Percentiles rank a stretch among this genome's conserved stretches.
These are phyloP conservation scores for Sutorius eximius DNA, from an alignment of 1,284 basidiomycete species.

Conservation along the genomic window DNA sequence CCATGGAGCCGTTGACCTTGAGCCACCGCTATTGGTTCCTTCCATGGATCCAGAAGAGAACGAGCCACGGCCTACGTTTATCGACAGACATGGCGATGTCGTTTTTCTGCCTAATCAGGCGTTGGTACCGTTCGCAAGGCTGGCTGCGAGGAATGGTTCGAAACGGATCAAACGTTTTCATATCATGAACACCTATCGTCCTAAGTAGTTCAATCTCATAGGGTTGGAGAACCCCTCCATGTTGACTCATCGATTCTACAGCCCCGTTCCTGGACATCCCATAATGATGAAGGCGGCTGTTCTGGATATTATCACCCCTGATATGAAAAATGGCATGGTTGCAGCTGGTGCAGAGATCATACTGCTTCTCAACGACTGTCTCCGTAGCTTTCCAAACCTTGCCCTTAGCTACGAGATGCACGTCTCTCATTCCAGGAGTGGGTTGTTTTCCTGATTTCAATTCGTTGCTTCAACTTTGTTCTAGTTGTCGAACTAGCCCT, in stretches of 20 bases:
- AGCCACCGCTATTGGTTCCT: constrained; percentile 83
- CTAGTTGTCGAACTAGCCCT: constrained; percentile 67
- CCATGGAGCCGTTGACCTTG: constrained; percentile 87
- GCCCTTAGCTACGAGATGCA: constrained; percentile 66
- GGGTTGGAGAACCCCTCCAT: neutral
- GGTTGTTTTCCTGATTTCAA: constrained; percentile 23
- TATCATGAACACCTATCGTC: constrained; percentile 70
- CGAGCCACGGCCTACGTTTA: constrained; percentile 62
- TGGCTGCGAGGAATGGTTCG: constrained; percentile 73
- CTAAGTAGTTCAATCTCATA: constrained; percentile 47
- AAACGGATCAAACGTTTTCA: constrained; percentile 90
- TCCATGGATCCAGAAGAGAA: constrained; percentile 30
- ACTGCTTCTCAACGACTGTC: constrained; percentile 60
- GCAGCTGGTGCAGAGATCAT: constrained; percentile 72
- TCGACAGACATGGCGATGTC: constrained; percentile 83
- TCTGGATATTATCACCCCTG: constrained; percentile 78
- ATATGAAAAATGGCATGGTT: constrained; percentile 56
- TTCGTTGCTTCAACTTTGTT: constrained; percentile 1
- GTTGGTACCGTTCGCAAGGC: constrained; percentile 80
- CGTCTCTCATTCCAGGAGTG: constrained; percentile 73
- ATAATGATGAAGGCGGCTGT: constrained; percentile 68
- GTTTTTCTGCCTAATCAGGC: constrained; percentile 79
- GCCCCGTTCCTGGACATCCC: constrained; percentile 68
- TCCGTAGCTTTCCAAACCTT: constrained; percentile 71
- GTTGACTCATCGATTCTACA: constrained; percentile 28